Conservation (phyloP, 345 rosid species). For the Pistacia atlantica region DNA sequence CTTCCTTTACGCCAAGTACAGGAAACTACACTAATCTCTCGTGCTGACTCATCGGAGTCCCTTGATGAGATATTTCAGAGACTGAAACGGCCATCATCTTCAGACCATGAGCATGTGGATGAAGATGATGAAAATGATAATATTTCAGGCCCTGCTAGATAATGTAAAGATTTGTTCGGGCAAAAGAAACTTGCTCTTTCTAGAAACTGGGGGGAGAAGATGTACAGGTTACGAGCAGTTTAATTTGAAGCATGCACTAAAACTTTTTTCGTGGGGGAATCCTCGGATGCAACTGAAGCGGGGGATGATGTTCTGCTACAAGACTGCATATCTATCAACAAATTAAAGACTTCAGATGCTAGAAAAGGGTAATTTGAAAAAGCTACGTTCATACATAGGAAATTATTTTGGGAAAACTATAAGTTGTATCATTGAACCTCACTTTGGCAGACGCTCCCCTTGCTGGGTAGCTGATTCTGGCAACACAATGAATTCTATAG, state of each 20-base stretch:
- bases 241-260: neutral
- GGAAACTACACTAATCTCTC: conserved; percentile 43
- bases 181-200: neutral
- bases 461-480: neutral
- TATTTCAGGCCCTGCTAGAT: conserved; percentile 31
- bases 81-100: conserved; percentile 68
- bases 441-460: neutral
- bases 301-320: conserved; percentile 7
- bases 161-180: conserved; percentile 20
- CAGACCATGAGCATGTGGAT: conserved; percentile 37
- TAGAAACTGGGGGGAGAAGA: conserved; percentile 21
- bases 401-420: neutral
- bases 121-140: conserved; percentile 31
- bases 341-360: conserved; percentile 8
- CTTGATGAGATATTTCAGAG: conserved; percentile 91
- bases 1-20: conserved; percentile 61
- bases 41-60: conserved; percentile 52
- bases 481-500: neutral
- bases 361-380: neutral
- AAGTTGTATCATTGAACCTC: conserved; percentile 9
- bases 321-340: neutral
- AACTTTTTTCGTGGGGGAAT: neutral
- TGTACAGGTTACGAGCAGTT: conserved; percentile 26
- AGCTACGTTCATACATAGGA: neutral
- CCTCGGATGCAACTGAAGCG: conserved; percentile 13